A percentile compares a stretch with the other conserved stretches of the same genome.
phyloP scores from a whole-genome alignment of 176 grass and related monocot genomes.

The Raddia guianensis region DNA sequence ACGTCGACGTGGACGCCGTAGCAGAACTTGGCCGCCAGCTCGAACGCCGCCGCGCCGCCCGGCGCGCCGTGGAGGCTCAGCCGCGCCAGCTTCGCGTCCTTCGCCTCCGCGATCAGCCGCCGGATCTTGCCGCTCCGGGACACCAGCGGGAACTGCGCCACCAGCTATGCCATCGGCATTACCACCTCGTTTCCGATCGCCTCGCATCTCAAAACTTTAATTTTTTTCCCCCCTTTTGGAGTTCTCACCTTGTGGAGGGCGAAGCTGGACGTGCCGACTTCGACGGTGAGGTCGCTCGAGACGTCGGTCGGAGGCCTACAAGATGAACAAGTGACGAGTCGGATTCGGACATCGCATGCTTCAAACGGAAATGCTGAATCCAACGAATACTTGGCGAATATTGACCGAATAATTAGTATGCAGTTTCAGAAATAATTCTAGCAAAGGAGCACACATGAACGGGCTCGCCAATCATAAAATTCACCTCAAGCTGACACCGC shows the following conservation, averaged over 20 bases:
- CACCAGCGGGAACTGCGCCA: slow-evolving; percentile 90
- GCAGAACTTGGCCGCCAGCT: slow-evolving; percentile 89
- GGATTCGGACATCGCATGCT: neutral
- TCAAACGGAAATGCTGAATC: neutral
- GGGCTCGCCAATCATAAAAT: neutral
- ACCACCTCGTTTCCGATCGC: slow-evolving; percentile 14
- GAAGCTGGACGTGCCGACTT: slow-evolving; percentile 87
- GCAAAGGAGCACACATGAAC: too few species aligned
- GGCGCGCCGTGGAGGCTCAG: slow-evolving; percentile 70
- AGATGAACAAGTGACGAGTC: neutral
- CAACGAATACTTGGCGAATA: neutral
- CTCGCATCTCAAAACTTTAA: neutral
- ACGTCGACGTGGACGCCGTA: slow-evolving; percentile 82
- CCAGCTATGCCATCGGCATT: slow-evolving; percentile 58
- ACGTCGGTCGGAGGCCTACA: slow-evolving; percentile 94
- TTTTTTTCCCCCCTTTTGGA: neutral
- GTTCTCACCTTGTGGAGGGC: slow-evolving; percentile 93
- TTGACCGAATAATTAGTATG: neutral
- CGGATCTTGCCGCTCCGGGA: slow-evolving; percentile 89
- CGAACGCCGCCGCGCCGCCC: slow-evolving; percentile 71
- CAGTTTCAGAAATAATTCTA: too few species aligned
- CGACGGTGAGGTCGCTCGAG: slow-evolving; percentile 90
- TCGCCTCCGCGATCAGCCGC: slow-evolving; percentile 68
- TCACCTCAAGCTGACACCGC: neutral
- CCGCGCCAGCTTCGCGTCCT: slow-evolving; percentile 67